Percentiles rank a stretch among this genome's conserved stretches.
phyloP scores from a whole-genome alignment of 2,329 filamentous ascomycete genomes.

The Fusarium sp. region DNA sequence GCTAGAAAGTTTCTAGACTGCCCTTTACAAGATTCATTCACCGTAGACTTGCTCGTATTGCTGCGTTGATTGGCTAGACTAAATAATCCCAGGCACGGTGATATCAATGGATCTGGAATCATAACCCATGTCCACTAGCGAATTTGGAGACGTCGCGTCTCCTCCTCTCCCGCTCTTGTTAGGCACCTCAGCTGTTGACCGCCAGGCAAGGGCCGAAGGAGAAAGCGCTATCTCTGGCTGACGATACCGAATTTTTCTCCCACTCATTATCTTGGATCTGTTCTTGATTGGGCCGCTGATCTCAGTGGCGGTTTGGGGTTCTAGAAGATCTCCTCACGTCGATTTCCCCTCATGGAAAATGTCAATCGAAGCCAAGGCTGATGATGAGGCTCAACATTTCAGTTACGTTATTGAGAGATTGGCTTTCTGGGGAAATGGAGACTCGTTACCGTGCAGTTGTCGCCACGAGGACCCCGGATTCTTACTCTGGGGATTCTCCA shows the following conservation, averaged over 20 bases:
- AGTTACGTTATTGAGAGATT: slow-evolving; percentile 22
- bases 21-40: slow-evolving; percentile 7
- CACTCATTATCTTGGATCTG: slow-evolving; percentile 34
- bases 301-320: slow-evolving; percentile 19
- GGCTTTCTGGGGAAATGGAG: slow-evolving; percentile 44
- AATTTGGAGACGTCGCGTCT: slow-evolving; percentile 30
- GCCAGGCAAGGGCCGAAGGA: slow-evolving; percentile 3
- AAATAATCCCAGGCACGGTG: slow-evolving; percentile 18
- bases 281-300: slow-evolving; percentile 43
- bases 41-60: neutral
- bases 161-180: slow-evolving; percentile 21
- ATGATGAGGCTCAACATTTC: slow-evolving; percentile 23
- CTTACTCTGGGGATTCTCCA: slow-evolving; percentile 39
- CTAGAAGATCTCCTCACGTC: slow-evolving; percentile 30
- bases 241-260: slow-evolving; percentile 6
- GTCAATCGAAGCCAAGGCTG: slow-evolving; percentile 13
- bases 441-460: slow-evolving; percentile 10
- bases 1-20: slow-evolving; percentile 50
- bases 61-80: slow-evolving; percentile 31
- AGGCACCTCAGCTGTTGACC: slow-evolving; percentile 17
- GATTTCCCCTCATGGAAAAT: slow-evolving; percentile 33
- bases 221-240: slow-evolving; percentile 26
- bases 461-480: slow-evolving; percentile 28
- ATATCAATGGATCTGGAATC: slow-evolving; percentile 25
- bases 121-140: slow-evolving; percentile 8